Evolutionary conservation across 1,139 yeast genomes (phyloP).

Genomic region (Blastobotrys serpentis): DNA sequence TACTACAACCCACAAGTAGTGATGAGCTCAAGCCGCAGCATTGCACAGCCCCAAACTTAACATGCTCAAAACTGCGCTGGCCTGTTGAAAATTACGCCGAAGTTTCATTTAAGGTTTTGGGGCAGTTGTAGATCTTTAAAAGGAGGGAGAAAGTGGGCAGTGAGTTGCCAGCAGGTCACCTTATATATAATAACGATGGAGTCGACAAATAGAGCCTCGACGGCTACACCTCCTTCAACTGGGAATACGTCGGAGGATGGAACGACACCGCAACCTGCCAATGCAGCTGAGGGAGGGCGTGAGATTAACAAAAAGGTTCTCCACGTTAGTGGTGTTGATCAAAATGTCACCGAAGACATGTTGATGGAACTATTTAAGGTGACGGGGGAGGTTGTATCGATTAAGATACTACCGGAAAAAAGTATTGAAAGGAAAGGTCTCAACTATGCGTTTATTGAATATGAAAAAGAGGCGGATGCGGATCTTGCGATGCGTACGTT

Average conservation of each 20-base stretch:
- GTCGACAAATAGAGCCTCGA: neutral
- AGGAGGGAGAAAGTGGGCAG: slow-evolving; percentile 1
- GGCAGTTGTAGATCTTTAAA: slow-evolving; percentile 1
- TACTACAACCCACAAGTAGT: neutral
- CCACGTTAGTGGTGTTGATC: slow-evolving; percentile 74
- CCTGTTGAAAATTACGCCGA: neutral
- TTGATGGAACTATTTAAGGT: slow-evolving; percentile 61
- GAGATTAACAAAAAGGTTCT: slow-evolving; percentile 70
- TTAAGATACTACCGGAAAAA: slow-evolving; percentile 70
- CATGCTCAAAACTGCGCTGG: slow-evolving; percentile 2
- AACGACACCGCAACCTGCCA: slow-evolving; percentile 8
- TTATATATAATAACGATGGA: neutral
- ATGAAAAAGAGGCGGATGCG: slow-evolving; percentile 57
- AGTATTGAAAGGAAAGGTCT: slow-evolving; percentile 57
- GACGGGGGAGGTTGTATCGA: slow-evolving; percentile 48
- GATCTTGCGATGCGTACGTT: slow-evolving; percentile 59
- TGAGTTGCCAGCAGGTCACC: slow-evolving; percentile 3
- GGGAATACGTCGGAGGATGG: neutral
- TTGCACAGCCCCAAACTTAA: neutral
- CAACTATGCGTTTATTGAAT: slow-evolving; percentile 85
- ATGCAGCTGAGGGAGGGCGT: slow-evolving; percentile 65
- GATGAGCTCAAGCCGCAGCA: too few species aligned
- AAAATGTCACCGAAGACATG: slow-evolving; percentile 60
- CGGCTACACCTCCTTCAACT: neutral
- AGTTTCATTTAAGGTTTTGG: slow-evolving; percentile 4